Evolutionary conservation across 257 asterid genomes (phyloP), one percentile per base, ranked within the genome.

Genomic region (Schizonepeta tenuifolia): DNA sequence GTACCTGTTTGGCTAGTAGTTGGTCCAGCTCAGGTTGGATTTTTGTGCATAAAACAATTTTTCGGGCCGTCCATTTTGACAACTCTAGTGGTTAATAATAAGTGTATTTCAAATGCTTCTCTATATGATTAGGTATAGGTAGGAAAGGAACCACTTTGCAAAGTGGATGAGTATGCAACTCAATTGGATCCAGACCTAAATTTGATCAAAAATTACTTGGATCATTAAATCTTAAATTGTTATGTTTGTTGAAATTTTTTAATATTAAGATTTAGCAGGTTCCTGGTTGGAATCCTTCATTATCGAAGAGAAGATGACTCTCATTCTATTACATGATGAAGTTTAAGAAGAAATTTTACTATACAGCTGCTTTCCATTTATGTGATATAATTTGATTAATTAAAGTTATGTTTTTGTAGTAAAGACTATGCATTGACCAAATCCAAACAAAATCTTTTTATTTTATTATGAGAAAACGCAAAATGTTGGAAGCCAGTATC

Each of bases 351-450:
- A 49, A 31, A 67, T 26, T 9, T 13, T 33, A 9, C 31, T 12
- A 26, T 69, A 56, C 66, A 55, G 65, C 65, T 69, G 74, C 74
- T 14, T 22, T 56, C 65, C 66, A 55, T 69, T 20, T 55, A 17
- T 13, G 22, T 20, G n/a, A 17, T 43, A 43, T 43, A 11, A 11
- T 53, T 21, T 20, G 59, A 53, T 20, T 53, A 21, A 9, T 53
- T 20, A 53, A 20, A 53, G 1, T 53, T 21, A 53, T 20, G 7
- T n/a, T 44, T 20, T 12, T 43, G 69, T 18, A 12, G 11, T 22
- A 6, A 43, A 41, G 40, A 20, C 55, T 50, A 47, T 13, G 62
- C 21, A 54, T 8, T 53, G 74, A 38, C 61, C 69, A 4, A 28
- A 46, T 40, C 53, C 69, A 33, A 44, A 47, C 61, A 46, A 71